Evolutionary conservation across 2,329 filamentous ascomycete genomes (phyloP).

Genomic region (Fusarium luffae): DNA sequence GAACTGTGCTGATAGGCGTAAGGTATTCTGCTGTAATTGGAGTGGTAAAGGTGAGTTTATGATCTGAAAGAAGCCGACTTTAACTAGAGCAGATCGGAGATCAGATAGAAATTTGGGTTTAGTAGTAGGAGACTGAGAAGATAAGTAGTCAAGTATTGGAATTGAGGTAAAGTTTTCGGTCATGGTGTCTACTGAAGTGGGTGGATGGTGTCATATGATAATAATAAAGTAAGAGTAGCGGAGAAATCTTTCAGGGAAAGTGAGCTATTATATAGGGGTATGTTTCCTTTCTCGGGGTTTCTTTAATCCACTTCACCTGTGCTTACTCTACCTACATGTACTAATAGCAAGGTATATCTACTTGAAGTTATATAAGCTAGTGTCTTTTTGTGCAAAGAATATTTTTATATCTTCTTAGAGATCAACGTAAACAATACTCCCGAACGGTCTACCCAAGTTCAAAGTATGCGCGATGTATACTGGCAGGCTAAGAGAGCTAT

Average conservation of each 20-base stretch:
- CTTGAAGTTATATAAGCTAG: too few relatives aligned
- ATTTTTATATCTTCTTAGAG: too few relatives aligned
- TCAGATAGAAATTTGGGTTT: background rate
- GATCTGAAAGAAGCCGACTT: background rate
- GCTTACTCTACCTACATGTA: too few relatives aligned
- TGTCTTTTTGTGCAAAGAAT: too few relatives aligned
- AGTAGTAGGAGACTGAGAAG: background rate
- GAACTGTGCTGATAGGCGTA: background rate
- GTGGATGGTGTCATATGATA: background rate
- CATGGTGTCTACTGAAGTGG: background rate
- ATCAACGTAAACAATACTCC: too few relatives aligned
- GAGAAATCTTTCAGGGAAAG: background rate
- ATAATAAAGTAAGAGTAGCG: background rate
- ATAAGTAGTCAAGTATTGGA: background rate
- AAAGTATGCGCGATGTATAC: too few relatives aligned
- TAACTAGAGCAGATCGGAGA: background rate
- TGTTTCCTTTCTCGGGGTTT: too few relatives aligned
- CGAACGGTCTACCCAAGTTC: too few relatives aligned
- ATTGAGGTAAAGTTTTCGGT: background rate
- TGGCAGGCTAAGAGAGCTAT: too few relatives aligned
- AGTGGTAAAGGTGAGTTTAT: background rate
- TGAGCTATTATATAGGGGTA: background rate
- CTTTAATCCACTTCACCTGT: too few relatives aligned
- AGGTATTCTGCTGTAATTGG: background rate
- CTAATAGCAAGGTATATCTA: too few relatives aligned